phyloP scores from a whole-genome alignment of 176 grass and related monocot genomes.

The Carex parvula region DNA sequence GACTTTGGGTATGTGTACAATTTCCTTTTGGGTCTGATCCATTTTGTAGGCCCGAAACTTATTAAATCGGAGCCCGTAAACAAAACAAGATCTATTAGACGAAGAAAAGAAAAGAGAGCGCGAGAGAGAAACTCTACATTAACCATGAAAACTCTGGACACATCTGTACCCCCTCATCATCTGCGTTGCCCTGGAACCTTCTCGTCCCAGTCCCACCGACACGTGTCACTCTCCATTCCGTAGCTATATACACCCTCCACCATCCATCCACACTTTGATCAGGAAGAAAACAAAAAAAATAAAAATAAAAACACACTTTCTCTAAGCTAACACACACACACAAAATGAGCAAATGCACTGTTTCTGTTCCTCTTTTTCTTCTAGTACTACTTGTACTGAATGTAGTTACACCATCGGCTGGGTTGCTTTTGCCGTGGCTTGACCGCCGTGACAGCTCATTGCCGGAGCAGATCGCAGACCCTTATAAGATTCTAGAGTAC shows the following conservation, averaged over 20 bases:
- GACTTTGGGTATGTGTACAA: too few species aligned
- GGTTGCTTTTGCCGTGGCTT: constrained; percentile 56
- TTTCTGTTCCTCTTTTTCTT: neutral
- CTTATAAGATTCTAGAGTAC: constrained; percentile 74
- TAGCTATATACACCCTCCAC: neutral
- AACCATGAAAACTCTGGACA: constrained; percentile 23
- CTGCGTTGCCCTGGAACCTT: constrained; percentile 25
- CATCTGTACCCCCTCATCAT: neutral
- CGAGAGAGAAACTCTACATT: neutral
- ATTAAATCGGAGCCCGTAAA: too few species aligned
- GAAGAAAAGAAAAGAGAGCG: too few species aligned
- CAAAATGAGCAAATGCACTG: neutral
- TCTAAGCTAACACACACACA: neutral
- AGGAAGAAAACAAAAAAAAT: neutral
- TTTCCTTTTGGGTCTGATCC: too few species aligned
- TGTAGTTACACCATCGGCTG: neutral
- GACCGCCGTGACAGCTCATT: constrained; percentile 7
- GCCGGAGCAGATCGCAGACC: constrained; percentile 39
- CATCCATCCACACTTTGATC: neutral
- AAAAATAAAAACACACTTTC: neutral
- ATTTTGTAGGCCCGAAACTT: too few species aligned
- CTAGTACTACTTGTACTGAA: neutral
- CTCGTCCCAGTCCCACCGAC: neutral
- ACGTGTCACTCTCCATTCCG: constrained; percentile 3
- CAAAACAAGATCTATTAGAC: too few species aligned